Base-by-base conservation (phyloP, 1,284 basidiomycete genomes). In the Leccinum cinnamomeum region DNA sequence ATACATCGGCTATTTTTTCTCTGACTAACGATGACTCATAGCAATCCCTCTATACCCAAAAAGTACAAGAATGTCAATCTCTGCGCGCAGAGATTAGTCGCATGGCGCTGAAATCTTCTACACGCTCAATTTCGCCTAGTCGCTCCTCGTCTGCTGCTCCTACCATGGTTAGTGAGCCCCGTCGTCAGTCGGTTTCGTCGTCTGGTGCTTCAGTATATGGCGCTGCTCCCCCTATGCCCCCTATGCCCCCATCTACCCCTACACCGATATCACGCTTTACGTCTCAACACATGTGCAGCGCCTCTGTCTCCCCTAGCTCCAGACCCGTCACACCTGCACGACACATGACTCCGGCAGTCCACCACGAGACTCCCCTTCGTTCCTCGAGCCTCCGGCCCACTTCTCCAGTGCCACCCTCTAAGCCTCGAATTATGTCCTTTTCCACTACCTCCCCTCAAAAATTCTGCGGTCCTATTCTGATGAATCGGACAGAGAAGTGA, bases 41-140 rank as follows among this genome's bases (percentile, higher is more conserved):
- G 87, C 83, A 85, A 74, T 72, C 79, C 62, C 80, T 83, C 72
- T 86, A 86, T 76, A 78, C 80, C 65, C 84, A 87, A 79, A 88
- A 87, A 80, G 79, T 83, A 62, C 86, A 87, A 76, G 89, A 91
- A 76, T 85, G 81, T 69, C 84, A 87, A 70, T 79, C 79, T 69
- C 81, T 91, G 55, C 85, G 85, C 56, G 79, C 81, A 61, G 89
- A 91, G 75, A 76, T 89, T 62, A 83, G 76, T 74, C 82, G 87
- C 58, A 58, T 68, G 56, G 74, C 75, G 62, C 72, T 84, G 35
- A 37, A 37, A 37, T 37, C 35, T 37, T 37, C 35, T 37, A 37
- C 35, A 37, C 35, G 35, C 6, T 37, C 78, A 66, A 63, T 73
- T 67, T 58, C 70, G 65, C 63, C 70, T 66, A 46, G 67, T 56